These are phyloP conservation scores for Fusarium duplospermum DNA, from an alignment of 2,329 filamentous ascomycete species.

Conservation along the genomic window DNA sequence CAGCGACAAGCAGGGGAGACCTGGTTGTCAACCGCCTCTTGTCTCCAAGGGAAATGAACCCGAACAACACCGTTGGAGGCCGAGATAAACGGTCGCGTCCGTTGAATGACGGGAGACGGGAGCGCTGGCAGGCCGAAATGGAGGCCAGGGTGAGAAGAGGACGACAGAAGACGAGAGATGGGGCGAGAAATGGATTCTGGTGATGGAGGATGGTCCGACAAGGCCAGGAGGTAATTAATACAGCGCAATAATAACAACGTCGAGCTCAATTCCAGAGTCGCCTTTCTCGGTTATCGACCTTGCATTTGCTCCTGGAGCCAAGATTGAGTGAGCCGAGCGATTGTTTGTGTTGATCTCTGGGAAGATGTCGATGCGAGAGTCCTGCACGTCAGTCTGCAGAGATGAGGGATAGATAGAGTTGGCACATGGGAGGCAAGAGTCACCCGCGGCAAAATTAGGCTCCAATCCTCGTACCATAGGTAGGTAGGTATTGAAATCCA, in stretches of 20 bases:
- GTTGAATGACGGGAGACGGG: not conserved
- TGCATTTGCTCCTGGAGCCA: not conserved
- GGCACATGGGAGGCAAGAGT: slow-evolving; percentile 12
- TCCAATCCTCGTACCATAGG: slow-evolving; percentile 24
- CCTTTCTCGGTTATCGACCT: slow-evolving; percentile 3
- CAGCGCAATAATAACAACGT: not conserved
- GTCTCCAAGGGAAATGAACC: slow-evolving; percentile 11
- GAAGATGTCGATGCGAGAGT: slow-evolving; percentile 7
- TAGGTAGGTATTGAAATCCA: not conserved
- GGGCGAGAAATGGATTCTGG: not conserved
- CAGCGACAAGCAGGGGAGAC: slow-evolving; percentile 42
- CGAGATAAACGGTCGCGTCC: not conserved
- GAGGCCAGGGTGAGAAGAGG: not conserved
- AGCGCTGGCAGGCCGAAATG: not conserved
- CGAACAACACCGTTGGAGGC: not conserved
- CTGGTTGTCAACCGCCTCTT: slow-evolving; percentile 24
- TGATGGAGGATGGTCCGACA: not conserved
- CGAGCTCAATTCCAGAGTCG: not conserved
- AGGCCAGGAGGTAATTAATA: not conserved
- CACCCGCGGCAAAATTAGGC: not conserved
- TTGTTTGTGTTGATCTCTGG: not conserved
- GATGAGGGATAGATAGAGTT: slow-evolving; percentile 14
- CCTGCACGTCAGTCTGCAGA: slow-evolving; percentile 7
- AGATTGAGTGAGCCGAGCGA: not conserved
- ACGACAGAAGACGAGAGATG: not conserved